Evolutionary conservation across 805 yeast species (phyloP).

Genomic region (Yamadazyma ubonensis): DNA sequence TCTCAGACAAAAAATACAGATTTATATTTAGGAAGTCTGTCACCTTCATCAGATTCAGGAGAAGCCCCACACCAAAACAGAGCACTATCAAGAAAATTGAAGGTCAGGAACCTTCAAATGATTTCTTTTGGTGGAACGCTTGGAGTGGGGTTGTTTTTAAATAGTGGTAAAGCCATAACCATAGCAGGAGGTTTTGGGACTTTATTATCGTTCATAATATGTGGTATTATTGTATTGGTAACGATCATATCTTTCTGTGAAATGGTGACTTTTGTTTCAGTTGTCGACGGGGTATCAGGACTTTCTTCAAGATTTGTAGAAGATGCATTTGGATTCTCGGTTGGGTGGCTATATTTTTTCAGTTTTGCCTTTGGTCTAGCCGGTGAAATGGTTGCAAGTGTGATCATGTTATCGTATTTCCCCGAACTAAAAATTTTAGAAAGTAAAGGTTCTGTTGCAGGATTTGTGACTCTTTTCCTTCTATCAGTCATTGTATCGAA

Average conservation of each 20-base stretch:
- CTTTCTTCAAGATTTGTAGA: conserved; percentile 72
- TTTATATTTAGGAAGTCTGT: conserved; percentile 4
- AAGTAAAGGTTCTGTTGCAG: conserved; percentile 43
- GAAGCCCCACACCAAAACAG: conserved; percentile 8
- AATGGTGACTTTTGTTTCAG: conserved; percentile 75
- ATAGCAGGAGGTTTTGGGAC: conserved; percentile 80
- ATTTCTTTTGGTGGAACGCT: conserved; percentile 76
- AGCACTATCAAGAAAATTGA: conserved; percentile 54
- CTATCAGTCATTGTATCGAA: conserved; percentile 50
- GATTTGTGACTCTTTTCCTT: conserved; percentile 64
- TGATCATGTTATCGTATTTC: conserved; percentile 72
- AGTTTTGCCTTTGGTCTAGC: conserved; percentile 73
- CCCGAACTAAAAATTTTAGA: conserved; percentile 52
- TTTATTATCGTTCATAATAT: conserved; percentile 59
- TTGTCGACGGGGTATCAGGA: conserved; percentile 78
- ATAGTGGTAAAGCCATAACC: conserved; percentile 69
- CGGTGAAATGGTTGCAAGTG: conserved; percentile 77
- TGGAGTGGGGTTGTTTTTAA: conserved; percentile 72
- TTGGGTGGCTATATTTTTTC: conserved; percentile 73
- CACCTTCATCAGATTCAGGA: conserved; percentile 10
- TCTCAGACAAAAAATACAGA: conserved; percentile 11
- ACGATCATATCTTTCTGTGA: conserved; percentile 78
- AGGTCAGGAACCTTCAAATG: conserved; percentile 70
- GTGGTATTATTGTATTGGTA: conserved; percentile 64
- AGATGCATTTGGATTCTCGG: conserved; percentile 73